A percentile compares a stretch with the other conserved stretches of the same genome.
These are phyloP conservation scores for Iris pallida DNA, from an alignment of 116 monocot genomes.

Conservation along the genomic window DNA sequence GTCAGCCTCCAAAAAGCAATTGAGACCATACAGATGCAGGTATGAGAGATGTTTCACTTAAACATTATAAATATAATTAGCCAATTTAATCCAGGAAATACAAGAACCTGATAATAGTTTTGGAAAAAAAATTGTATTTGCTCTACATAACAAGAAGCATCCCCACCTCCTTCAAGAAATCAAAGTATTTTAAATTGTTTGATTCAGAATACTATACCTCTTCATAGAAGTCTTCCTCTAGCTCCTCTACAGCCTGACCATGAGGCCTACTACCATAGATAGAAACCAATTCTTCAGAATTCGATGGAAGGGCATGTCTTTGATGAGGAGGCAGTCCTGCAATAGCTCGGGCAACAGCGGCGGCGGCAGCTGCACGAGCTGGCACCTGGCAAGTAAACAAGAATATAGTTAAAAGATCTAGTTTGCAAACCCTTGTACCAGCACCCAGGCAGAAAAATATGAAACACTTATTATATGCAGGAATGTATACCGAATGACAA, in stretches of 20 bases:
- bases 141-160: background rate
- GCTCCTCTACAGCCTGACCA: constrained; percentile 49
- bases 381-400: constrained; percentile 60
- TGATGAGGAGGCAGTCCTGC: constrained; percentile 89
- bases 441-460: background rate
- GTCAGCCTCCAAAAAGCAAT: constrained; percentile 1
- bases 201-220: constrained; percentile 47
- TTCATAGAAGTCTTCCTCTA: constrained; percentile 84
- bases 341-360: constrained; percentile 87
- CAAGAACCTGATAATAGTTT: background rate
- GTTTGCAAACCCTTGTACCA: background rate
- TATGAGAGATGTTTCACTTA: background rate
- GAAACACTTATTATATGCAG: background rate
- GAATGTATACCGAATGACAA: background rate
- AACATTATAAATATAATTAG: background rate
- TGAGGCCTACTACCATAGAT: constrained; percentile 53
- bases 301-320: constrained; percentile 60
- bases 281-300: constrained; percentile 63
- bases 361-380: constrained; percentile 90
- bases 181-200: background rate
- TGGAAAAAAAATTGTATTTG: background rate
- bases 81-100: background rate
- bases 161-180: background rate
- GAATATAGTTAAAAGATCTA: background rate
- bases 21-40: background rate